phyloP scores from a whole-genome alignment of 176 grass and related monocot species.

The Carex scoparia region DNA sequence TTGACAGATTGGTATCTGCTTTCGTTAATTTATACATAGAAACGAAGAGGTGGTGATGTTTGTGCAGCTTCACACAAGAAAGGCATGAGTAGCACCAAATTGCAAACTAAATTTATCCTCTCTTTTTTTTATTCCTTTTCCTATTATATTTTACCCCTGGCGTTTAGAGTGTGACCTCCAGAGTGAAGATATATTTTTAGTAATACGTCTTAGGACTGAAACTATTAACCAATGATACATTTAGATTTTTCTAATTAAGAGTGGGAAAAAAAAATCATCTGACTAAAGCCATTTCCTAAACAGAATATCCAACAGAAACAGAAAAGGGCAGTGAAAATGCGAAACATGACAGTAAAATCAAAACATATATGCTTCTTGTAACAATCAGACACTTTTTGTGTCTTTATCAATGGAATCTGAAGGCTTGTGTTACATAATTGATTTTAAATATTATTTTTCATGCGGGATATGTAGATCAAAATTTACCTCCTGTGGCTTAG shows the following conservation, averaged over 20 bases:
- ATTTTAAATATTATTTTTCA: neutral
- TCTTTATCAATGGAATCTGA: no score
- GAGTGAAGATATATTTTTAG: neutral
- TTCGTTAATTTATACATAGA: constrained; percentile 8
- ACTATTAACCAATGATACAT: neutral
- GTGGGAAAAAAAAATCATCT: neutral
- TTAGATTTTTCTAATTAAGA: neutral
- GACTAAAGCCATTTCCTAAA: neutral
- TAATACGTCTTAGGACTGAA: neutral
- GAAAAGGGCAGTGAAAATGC: no score
- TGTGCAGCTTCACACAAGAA: constrained; percentile 16
- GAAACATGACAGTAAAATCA: no score
- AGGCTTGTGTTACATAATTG: neutral
- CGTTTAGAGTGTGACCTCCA: neutral
- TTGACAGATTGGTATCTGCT: neutral
- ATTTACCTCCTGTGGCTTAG: neutral
- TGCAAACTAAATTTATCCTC: constrained; percentile 1
- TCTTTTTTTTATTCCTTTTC: neutral
- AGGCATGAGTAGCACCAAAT: constrained; percentile 1
- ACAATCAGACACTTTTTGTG: no score
- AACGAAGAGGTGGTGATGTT: constrained; percentile 17
- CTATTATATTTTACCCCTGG: neutral
- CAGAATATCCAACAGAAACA: neutral
- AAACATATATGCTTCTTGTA: neutral
- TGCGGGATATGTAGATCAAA: neutral